Evolutionary conservation across 495 filamentous ascomycete species (phyloP), one percentile per base, ranked within the genome.

Genomic region (Annulohypoxylon nitens): DNA sequence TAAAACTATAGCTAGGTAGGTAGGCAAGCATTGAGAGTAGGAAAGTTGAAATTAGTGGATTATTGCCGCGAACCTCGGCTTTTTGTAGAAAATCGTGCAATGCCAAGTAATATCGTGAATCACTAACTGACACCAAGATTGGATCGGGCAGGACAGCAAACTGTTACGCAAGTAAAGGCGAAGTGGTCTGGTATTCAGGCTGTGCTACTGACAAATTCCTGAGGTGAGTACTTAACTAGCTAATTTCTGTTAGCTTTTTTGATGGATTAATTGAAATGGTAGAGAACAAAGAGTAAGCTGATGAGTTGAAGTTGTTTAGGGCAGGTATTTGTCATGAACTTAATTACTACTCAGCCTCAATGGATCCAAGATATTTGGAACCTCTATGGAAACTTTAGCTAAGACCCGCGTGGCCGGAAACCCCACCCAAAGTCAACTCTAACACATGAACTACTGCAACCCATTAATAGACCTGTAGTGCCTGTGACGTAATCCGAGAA

Each of bases 311-410:
- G 12, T 26, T 4, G 3, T 12, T 34, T 55, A 23, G 20, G 20
- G 51, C n/a, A 26, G 48, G 12, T 53, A 34, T 55, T 55, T 55
- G 51, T 34, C 51, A 55, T 55, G 14, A 33, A 34, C n/a, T 55
- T 4, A 34, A n/a, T 18, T 34, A 16, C 51, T 55, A 26, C 51
- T 55, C 23, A 55, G 51, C 51, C 51, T 55, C 51, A 34, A 55
- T 55, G 51, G 12, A 16, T 34, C 51, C 34, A 36, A 14, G 12
- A 33, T 55, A 43, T 10, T 36, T 36, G 34, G 7, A 45, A 45
- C 41, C 41, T 16, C 16, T 45, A 47, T 18, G 43, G 16, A 12
- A 47, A 7, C 41, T 47, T 16, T 14, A 26, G 48, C 48, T 51
- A 55, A 54, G 26, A 55, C 51, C 51, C 51, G 26, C 51, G 51